These are phyloP conservation scores for Ormosia semicastrata DNA, from an alignment of 306 rosid genomes.

Conservation along the genomic window DNA sequence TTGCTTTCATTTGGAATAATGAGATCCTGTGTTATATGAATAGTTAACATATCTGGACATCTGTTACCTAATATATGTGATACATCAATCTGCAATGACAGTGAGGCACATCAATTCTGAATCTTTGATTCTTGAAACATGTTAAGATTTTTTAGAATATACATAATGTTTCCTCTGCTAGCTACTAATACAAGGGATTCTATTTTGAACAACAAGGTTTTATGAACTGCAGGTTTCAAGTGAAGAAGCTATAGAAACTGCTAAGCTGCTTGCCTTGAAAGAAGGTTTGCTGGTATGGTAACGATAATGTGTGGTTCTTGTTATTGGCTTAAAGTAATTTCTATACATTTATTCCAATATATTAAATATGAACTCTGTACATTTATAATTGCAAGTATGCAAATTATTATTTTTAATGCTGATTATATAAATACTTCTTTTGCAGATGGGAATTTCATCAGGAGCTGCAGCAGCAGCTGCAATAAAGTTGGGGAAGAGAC, in stretches of 20 bases:
- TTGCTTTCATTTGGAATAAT: neutral
- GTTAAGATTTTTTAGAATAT: neutral
- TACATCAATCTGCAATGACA: neutral
- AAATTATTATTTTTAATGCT: neutral
- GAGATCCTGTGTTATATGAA: neutral
- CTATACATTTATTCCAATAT: neutral
- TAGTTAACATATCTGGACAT: neutral
- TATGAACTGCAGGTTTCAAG: constrained; percentile 48
- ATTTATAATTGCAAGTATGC: neutral
- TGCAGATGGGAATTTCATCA: constrained; percentile 82
- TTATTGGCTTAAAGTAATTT: neutral
- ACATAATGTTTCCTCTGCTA: neutral
- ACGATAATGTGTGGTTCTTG: neutral
- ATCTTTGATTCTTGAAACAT: neutral
- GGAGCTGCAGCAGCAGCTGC: constrained; percentile 87
- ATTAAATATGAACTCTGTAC: neutral
- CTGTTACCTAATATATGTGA: neutral
- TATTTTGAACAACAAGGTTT: constrained; percentile 6
- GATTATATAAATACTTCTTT: neutral
- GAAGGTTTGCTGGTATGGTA: constrained; percentile 77
- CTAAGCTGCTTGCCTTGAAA: constrained; percentile 67
- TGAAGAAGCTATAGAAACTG: constrained; percentile 73
- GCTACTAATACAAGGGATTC: neutral
- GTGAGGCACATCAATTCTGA: neutral
- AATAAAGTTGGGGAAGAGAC: constrained; percentile 62